Conservation (phyloP, 2,329 filamentous ascomycete genomes). For the Aureobasidium sp. region DNA sequence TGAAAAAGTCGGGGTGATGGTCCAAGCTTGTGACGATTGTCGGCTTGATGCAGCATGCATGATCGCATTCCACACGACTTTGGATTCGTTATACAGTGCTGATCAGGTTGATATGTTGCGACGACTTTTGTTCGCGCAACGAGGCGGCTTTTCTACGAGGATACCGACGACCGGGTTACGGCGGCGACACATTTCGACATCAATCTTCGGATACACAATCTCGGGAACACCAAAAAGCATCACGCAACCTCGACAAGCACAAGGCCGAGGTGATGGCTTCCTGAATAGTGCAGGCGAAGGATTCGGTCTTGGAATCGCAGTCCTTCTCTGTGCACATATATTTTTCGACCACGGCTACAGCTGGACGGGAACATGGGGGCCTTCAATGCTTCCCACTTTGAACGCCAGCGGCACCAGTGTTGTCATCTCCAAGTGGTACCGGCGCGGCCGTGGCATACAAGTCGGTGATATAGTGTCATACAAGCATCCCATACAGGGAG, state of each 20-base stretch:
- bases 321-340: slow-evolving; percentile 24
- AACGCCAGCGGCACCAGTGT: slow-evolving; percentile 58
- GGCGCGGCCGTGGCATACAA: slow-evolving; percentile 55
- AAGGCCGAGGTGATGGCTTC: background rate
- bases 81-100: too few species aligned
- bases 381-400: slow-evolving; percentile 87
- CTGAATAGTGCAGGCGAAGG: background rate
- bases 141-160: background rate
- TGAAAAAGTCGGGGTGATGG: background rate
- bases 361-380: slow-evolving; percentile 54
- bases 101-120: background rate
- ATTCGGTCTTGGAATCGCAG: background rate
- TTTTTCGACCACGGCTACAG: slow-evolving; percentile 49
- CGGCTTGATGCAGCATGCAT: background rate
- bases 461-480: slow-evolving; percentile 85
- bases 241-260: background rate
- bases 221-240: background rate
- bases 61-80: background rate
- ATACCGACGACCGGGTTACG: background rate
- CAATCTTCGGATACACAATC: slow-evolving; percentile 5
- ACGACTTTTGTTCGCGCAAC: background rate
- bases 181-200: background rate
- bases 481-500: slow-evolving; percentile 57
- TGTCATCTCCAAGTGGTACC: slow-evolving; percentile 58
- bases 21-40: slow-evolving; percentile 4